Evolutionary conservation across 495 filamentous ascomycete genomes (phyloP).

Genomic region (Hyaloscypha bicolor): DNA sequence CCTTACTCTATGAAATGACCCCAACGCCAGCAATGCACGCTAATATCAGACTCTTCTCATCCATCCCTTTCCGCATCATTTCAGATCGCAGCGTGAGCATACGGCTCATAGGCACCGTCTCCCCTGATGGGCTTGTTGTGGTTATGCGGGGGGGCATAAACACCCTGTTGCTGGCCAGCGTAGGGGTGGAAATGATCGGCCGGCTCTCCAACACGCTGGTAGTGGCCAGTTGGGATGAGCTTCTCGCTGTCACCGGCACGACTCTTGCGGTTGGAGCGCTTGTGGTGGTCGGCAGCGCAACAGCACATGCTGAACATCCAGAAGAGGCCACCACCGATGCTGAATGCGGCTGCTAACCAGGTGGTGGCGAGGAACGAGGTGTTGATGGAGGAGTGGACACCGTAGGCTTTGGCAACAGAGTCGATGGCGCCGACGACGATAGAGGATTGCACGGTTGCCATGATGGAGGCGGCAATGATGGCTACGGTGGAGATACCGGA

Average conservation of each 20-base stretch:
- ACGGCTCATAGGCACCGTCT: constrained; percentile 57
- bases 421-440: constrained; percentile 72
- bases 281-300: constrained; percentile 56
- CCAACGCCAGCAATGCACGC: constrained; percentile 26
- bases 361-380: constrained; percentile 65
- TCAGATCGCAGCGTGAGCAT: constrained; percentile 49
- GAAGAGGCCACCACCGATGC: constrained; percentile 73
- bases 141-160: constrained; percentile 33
- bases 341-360: constrained; percentile 82
- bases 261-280: constrained; percentile 26
- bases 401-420: constrained; percentile 63
- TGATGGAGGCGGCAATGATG: constrained; percentile 58
- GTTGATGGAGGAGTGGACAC: constrained; percentile 64
- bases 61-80: background rate
- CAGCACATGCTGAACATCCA: constrained; percentile 92
- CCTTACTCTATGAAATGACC: constrained; percentile 1
- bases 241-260: constrained; percentile 47
- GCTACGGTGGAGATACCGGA: constrained; percentile 58
- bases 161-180: constrained; percentile 29
- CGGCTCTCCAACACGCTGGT: constrained; percentile 47
- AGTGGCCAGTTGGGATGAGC: constrained; percentile 44
- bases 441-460: constrained; percentile 62
- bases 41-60: constrained; percentile 9
- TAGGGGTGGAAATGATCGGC: constrained; percentile 24
- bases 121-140: constrained; percentile 33